Conservation (phyloP, 2,329 filamentous ascomycete species). For the Aplosporella prunicola region DNA sequence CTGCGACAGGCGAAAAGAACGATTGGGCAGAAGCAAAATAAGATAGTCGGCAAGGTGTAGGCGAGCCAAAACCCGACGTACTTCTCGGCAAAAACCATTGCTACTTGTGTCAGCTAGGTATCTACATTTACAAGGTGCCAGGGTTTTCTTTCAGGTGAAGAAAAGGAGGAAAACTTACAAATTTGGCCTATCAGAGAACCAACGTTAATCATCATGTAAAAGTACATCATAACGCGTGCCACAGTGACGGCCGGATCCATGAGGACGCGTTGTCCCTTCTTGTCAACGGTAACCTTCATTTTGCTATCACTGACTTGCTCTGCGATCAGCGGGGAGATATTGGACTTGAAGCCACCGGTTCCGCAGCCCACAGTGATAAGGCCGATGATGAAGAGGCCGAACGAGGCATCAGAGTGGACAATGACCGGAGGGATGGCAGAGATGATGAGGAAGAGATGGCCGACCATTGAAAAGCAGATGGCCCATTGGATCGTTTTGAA, state of each 20-base stretch:
- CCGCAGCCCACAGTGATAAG: conserved; percentile 39
- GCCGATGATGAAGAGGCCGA: conserved; percentile 45
- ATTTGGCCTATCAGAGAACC: conserved; percentile 51
- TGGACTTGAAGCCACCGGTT: conserved; percentile 39
- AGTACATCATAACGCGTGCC: conserved; percentile 59
- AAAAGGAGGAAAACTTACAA: neutral
- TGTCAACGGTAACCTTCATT: conserved; percentile 45
- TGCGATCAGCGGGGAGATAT: conserved; percentile 54
- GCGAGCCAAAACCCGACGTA: conserved; percentile 69
- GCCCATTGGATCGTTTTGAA: conserved; percentile 51
- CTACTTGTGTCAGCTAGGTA: conserved; percentile 31
- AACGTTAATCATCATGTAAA: conserved; percentile 63
- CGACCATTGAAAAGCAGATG: conserved; percentile 40
- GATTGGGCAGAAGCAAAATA: conserved; percentile 54
- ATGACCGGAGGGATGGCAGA: conserved; percentile 43
- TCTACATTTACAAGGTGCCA: too few species aligned
- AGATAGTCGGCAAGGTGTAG: conserved; percentile 55
- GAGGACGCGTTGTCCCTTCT: conserved; percentile 57
- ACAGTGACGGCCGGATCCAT: conserved; percentile 61
- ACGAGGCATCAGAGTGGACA: conserved; percentile 30
- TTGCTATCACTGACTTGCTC: conserved; percentile 57
- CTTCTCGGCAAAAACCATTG: conserved; percentile 66
- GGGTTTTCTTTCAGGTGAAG: neutral
- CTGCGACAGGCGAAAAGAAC: conserved; percentile 52
- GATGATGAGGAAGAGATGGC: conserved; percentile 45